Percentiles rank a stretch among this genome's conserved stretches.
Evolutionary conservation across 495 filamentous ascomycete species (phyloP).

Genomic region (Penicillium nucicola): DNA sequence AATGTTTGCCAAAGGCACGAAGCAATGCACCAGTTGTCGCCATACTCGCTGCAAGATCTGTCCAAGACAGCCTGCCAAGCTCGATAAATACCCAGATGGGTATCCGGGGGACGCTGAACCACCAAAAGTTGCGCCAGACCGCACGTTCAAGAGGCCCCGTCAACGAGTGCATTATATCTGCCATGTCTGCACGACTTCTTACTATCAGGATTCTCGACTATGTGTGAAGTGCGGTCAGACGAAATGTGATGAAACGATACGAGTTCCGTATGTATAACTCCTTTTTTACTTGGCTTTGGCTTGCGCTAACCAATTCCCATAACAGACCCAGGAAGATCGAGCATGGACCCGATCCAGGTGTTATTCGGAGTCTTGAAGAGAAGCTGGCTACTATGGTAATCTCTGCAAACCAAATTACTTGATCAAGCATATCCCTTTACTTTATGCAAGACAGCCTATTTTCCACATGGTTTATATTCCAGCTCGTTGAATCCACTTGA

Average conservation of each 20-base stretch:
- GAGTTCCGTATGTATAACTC: slow-evolving; percentile 47
- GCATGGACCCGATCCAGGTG: slow-evolving; percentile 61
- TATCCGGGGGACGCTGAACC: slow-evolving; percentile 69
- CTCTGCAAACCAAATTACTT: no score
- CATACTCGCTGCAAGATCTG: slow-evolving; percentile 80
- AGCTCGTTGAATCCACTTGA: no score
- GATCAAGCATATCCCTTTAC: no score
- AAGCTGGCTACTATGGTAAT: slow-evolving; percentile 42
- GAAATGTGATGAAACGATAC: slow-evolving; percentile 45
- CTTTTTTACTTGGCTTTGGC: no score
- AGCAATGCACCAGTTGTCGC: slow-evolving; percentile 65
- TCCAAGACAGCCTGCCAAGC: slow-evolving; percentile 72
- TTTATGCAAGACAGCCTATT: no score
- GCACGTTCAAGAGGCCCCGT: slow-evolving; percentile 42
- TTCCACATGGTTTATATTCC: no score
- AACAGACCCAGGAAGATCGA: slow-evolving; percentile 56
- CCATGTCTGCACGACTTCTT: slow-evolving; percentile 59
- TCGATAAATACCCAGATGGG: slow-evolving; percentile 70
- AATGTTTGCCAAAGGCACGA: slow-evolving; percentile 54
- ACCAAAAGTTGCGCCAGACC: slow-evolving; percentile 26
- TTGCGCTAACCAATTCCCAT: slow-evolving; percentile 12
- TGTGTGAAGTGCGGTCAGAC: slow-evolving; percentile 63
- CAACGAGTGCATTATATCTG: slow-evolving; percentile 58
- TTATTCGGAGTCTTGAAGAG: slow-evolving; percentile 57
- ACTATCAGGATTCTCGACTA: slow-evolving; percentile 38